phyloP scores from a whole-genome alignment of 1,139 yeast genomes.

The Magnusiomyces tetraspermus region DNA sequence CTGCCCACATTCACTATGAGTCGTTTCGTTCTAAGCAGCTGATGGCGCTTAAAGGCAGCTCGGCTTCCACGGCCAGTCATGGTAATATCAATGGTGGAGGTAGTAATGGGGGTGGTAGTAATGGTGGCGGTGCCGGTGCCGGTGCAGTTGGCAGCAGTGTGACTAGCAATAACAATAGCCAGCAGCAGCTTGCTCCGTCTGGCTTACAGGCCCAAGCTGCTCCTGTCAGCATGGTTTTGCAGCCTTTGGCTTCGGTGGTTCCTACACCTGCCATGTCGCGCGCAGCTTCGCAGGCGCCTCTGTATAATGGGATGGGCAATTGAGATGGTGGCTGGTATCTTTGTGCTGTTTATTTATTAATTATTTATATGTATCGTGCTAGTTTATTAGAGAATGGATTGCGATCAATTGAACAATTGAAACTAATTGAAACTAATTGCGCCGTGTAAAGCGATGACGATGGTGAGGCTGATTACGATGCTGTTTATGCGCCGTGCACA shows the following conservation, averaged over 20 bases:
- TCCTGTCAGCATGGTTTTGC: no score
- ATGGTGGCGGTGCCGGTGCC: no score
- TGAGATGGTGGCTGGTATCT: no score
- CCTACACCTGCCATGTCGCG: background rate
- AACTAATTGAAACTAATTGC: background rate
- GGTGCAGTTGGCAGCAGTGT: no score
- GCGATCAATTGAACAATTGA: background rate
- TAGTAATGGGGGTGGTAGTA: no score
- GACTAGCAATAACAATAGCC: no score
- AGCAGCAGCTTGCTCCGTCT: background rate
- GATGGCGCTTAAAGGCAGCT: conserved; percentile 86
- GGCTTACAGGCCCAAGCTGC: background rate
- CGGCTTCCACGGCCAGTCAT: conserved; percentile 24
- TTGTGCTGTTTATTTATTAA: no score
- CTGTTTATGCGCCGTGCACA: background rate
- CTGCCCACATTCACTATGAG: conserved; percentile 83
- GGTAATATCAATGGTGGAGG: no score
- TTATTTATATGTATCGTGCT: background rate
- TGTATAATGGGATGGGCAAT: no score
- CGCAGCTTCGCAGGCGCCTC: background rate
- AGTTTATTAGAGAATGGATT: background rate
- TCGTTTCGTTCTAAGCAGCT: conserved; percentile 88
- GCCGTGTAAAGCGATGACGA: background rate
- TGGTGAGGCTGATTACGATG: background rate
- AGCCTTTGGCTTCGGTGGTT: no score